Percentiles rank a stretch among this genome's conserved stretches.
Conservation (phyloP, 441 rosid species). For the Syzygium malaccense region DNA sequence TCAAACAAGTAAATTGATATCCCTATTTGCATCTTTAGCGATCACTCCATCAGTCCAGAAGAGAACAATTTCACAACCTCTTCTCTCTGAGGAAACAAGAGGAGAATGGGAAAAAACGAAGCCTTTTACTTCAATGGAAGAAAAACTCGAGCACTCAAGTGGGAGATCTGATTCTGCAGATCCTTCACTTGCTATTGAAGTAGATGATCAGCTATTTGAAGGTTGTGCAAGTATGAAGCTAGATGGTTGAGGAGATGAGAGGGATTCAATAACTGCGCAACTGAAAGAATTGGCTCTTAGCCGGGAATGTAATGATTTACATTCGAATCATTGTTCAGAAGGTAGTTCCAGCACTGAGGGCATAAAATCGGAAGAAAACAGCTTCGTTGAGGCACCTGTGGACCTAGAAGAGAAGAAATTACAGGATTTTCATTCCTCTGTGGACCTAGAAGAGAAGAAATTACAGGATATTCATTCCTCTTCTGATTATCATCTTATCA, state of each 20-base stretch:
- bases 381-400: no score
- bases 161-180: slow-evolving; percentile 22
- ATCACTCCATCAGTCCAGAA: slow-evolving; percentile 25
- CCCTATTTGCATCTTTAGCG: slow-evolving; percentile 44
- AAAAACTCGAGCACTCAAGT: slow-evolving; percentile 14
- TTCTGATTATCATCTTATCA: slow-evolving; percentile 22
- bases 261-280: slow-evolving; percentile 26
- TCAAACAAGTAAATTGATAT: slow-evolving; percentile 59
- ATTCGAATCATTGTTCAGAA: no score
- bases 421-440: no score
- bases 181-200: slow-evolving; percentile 19
- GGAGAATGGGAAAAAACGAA: slow-evolving; percentile 13
- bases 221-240: slow-evolving; percentile 11
- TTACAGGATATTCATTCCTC: slow-evolving; percentile 28
- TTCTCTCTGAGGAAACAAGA: slow-evolving; percentile 19
- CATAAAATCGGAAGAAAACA: no score
- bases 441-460: slow-evolving; percentile 19
- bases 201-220: slow-evolving; percentile 18
- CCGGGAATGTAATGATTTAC: no score
- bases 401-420: no score
- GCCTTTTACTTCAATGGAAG: slow-evolving; percentile 12
- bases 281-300: neutral
- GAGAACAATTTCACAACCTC: slow-evolving; percentile 17
- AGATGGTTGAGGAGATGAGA: slow-evolving; percentile 26
- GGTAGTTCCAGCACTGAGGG: no score